Evolutionary conservation across 2,329 filamentous ascomycete species (phyloP).

Genomic region (Botrytis galanthina): DNA sequence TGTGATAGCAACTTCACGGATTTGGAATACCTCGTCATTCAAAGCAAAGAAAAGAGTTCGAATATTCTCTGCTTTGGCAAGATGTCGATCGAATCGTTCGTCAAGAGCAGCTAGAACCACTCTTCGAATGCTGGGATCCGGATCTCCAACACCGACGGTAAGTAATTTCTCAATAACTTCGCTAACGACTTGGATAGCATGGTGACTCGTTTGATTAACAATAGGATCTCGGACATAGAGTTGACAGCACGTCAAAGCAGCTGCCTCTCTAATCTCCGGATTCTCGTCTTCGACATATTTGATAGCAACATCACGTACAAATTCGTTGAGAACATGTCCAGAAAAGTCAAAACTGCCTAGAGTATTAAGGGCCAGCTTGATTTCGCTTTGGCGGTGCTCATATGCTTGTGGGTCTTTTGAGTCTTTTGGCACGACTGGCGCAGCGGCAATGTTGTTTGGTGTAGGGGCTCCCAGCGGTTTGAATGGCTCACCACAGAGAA

Average conservation of each 20-base stretch:
- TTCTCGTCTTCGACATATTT: slow-evolving; percentile 98
- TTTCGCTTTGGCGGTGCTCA: slow-evolving; percentile 77
- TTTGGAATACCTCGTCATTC: slow-evolving; percentile 90
- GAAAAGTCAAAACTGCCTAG: slow-evolving; percentile 97
- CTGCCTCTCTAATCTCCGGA: slow-evolving; percentile 86
- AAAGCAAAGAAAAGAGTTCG: slow-evolving; percentile 91
- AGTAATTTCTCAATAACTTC: slow-evolving; percentile 97
- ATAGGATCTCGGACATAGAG: slow-evolving; percentile 96
- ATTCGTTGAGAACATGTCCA: slow-evolving; percentile 93
- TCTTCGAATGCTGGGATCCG: slow-evolving; percentile 80
- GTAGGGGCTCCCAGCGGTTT: slow-evolving; percentile 88
- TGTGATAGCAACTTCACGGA: slow-evolving; percentile 90
- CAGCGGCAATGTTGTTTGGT: slow-evolving; percentile 72
- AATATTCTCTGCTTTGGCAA: slow-evolving; percentile 98
- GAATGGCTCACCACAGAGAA: slow-evolving; percentile 89
- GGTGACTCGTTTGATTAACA: slow-evolving; percentile 94
- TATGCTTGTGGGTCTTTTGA: slow-evolving; percentile 80
- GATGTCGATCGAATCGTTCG: slow-evolving; percentile 88
- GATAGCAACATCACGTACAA: slow-evolving; percentile 95
- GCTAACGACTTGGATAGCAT: slow-evolving; percentile 93
- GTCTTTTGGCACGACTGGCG: slow-evolving; percentile 83
- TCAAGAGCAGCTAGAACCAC: slow-evolving; percentile 89
- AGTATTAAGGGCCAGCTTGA: slow-evolving; percentile 90
- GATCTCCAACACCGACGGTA: slow-evolving; percentile 91
- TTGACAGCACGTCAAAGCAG: slow-evolving; percentile 95